Evolutionary conservation across 129 eudicot species (phyloP).

Genomic region (Pulicaria dysenterica): DNA sequence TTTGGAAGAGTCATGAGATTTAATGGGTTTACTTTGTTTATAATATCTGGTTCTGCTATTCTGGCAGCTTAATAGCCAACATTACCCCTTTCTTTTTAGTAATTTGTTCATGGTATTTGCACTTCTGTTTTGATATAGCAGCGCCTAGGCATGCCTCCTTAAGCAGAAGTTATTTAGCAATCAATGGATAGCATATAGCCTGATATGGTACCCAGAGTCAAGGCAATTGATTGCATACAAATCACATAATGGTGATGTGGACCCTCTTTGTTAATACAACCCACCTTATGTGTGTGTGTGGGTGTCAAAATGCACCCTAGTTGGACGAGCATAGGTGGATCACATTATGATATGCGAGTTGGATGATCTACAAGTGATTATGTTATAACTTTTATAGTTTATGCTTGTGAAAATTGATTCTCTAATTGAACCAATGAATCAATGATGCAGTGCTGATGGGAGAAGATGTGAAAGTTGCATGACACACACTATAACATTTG

Average conservation of each 20-base stretch:
- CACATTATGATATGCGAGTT: conserved; percentile 8
- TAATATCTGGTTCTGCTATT: conserved; percentile 6
- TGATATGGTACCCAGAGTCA: not conserved
- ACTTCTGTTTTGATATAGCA: not conserved
- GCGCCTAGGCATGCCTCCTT: conserved; percentile 8
- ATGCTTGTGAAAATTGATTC: not conserved
- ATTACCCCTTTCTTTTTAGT: not conserved
- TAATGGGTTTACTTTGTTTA: conserved; percentile 5
- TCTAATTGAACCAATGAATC: not conserved
- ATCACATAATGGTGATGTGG: conserved; percentile 5
- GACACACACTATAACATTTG: conserved; percentile 14
- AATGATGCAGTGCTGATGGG: not conserved
- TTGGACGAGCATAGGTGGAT: not conserved
- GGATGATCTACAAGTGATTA: not conserved
- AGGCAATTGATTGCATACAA: not conserved
- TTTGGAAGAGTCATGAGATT: not conserved
- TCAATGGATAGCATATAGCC: not conserved
- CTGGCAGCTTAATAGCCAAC: conserved; percentile 12
- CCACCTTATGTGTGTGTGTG: not conserved
- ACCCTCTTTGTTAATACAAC: not conserved
- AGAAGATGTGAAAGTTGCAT: not conserved
- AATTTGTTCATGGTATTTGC: conserved; percentile 18
- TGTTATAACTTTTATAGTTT: not conserved
- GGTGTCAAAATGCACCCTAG: conserved; percentile 11
- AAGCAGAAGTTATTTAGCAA: not conserved